Percentiles rank a stretch among this genome's conserved stretches.
Conservation (phyloP, 139 green algal species). For the Yamagishiella unicocca region DNA sequence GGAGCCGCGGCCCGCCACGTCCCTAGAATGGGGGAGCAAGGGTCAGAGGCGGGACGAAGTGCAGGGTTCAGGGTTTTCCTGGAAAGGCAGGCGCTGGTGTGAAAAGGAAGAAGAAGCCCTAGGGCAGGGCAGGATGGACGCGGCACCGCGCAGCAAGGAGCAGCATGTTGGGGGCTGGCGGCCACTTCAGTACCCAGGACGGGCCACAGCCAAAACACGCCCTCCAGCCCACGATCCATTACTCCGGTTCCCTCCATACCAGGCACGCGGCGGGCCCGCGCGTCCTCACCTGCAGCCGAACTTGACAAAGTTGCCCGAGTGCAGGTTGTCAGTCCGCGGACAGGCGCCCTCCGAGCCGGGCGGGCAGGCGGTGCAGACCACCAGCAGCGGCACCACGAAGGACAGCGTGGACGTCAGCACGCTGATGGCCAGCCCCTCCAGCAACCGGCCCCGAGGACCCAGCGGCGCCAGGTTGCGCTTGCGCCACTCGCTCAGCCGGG, state of each 20-base stretch:
- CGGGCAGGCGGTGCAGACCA: slow-evolving; percentile 72
- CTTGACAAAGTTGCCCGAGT: slow-evolving; percentile 84
- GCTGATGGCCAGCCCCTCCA: slow-evolving; percentile 67
- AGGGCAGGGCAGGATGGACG: no score
- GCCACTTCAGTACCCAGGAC: no score
- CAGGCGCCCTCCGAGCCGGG: slow-evolving; percentile 54
- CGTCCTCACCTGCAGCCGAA: slow-evolving; percentile 64
- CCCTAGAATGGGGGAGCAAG: background rate
- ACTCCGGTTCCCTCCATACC: background rate
- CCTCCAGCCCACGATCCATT: no score
- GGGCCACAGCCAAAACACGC: no score
- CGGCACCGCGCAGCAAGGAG: no score
- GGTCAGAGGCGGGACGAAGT: background rate
- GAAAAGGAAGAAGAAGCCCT: no score
- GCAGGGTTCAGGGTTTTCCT: background rate
- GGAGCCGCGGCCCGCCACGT: slow-evolving; percentile 16
- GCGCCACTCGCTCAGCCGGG: slow-evolving; percentile 67
- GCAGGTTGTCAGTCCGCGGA: slow-evolving; percentile 65
- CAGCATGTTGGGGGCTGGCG: no score
- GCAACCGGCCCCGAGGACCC: slow-evolving; percentile 51
- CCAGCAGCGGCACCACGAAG: slow-evolving; percentile 72
- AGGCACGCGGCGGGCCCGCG: no score
- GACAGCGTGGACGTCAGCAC: slow-evolving; percentile 70
- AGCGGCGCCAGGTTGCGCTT: slow-evolving; percentile 19
- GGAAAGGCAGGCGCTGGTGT: no score